Base-by-base conservation (phyloP, 1,139 yeast genomes). In the Candida tetrigidarum region DNA sequence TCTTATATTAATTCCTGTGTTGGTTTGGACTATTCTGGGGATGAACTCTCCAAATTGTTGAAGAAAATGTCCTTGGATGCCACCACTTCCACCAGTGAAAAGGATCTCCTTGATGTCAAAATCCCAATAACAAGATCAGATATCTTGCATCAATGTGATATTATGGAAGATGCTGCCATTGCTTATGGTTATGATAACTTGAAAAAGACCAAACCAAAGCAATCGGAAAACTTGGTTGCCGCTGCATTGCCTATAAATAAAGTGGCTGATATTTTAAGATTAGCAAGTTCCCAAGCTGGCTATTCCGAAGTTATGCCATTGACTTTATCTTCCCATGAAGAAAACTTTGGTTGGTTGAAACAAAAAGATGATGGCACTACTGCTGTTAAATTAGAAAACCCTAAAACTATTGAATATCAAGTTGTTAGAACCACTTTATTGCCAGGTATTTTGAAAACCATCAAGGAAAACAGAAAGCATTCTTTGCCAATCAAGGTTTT, bases 121-220 rank as follows among this genome's bases (percentile, higher is more conserved):
- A 81, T 93, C 50, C 99, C 99, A 54, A 84, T 90, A 57, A 93
- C 99, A 38, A 85, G 99, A 73, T 84, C 98, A 8, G 99, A 95
- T 67, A 81, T 95, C 51, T 79, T 95, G 60, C 99, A 95, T 68
- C 96, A 91, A 67, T 93, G 99, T 77, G 99, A 95, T 69, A 86
- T 95, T 56, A 88, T 95, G 96, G 99, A 95, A 69, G 99, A 95
- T 67, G 97, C 92, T 39, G 99, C 97, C 43, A 86, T 95, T 63
- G 96, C 91, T 28, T 95, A 91, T 64, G 99, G 99, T 48, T 95
- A 86, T 76, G 88, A 92, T 70, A 90, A 89, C 65, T 78, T 95
- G 62, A 78, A 78, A 51, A 89, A 85, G 69, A 84, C 96, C 45
- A 86, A 86, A 64, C 95, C 96, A 49, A 74, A 83, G 55, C 37